Base-by-base conservation (phyloP, 2,329 filamentous ascomycete species). In the Sporothrix schenckii region DNA sequence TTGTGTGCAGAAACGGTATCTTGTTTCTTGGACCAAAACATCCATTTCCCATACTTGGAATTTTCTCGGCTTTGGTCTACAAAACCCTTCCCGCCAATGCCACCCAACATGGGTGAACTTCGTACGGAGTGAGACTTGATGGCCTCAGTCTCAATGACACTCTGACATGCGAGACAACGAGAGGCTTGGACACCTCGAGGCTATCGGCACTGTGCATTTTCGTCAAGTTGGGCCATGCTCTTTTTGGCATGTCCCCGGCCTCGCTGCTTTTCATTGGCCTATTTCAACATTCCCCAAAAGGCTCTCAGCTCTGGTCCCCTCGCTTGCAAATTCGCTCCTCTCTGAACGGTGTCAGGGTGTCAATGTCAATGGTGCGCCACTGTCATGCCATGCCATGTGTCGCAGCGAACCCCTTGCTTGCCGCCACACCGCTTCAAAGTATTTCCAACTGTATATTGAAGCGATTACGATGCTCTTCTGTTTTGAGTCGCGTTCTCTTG, bases 181-280 rank as follows among this genome's bases (percentile, higher is more conserved):
- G 1, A 54, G 3, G 52, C 52, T 14, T 11, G 52, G 52, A 54
- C 11, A 27, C 52, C 6, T 34, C 34, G 34, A 34, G 34, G 34
- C 50, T 53, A 21, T 53, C n/a, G 49, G 49, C 49, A 50, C 50
- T 27, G 50, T 21, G 10, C 19, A 13, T 9, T 24, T 53, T n/a
- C 27, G 52, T 24, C 10, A 24, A 6, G 13, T 39, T 13, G n/a
- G 56, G 9, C 56, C 39, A n/a, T 44, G 56, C 56, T 61, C 56
- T 27, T 61, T 61, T 61, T 44, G 56, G 56, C 56, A 61, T 61
- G 39, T 13, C 30, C 24, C 56, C 56, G 56, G 56, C 6, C 34
- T 44, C 39, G 19, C n/a, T 21, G 34, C 56, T 24, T 41, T n/a
- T 41, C 19, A 60, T 60, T 60, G 56, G 56, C 19, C 56, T 6